Evolutionary conservation across 805 yeast genomes (phyloP), one percentile per base, ranked within the genome.

Genomic region (Yamadazyma olivae): DNA sequence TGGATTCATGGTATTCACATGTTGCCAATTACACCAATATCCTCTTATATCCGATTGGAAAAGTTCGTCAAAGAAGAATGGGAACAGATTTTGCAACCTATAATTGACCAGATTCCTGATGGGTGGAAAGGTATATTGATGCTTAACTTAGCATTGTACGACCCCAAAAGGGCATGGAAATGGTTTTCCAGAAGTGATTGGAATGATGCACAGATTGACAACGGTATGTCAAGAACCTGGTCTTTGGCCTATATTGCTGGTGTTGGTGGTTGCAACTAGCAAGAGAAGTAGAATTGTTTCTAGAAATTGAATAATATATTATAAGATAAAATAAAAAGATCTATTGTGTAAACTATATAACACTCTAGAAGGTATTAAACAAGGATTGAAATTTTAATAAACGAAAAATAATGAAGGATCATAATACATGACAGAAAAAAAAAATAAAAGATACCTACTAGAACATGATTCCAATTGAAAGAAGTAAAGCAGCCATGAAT

Each of bases 151-250:
- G 96, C 95, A 0, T 61, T 90, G 14, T 75, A 60, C 49, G 85
- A 89, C 52, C 90, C 96, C 1, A 47, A 55, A 23, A 21, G 35
- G 8, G 43, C 70, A 1, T 67, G 72, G 72, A 44, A 54, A 24
- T 67, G 71, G 71, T 67, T 67, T 48, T 54, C 80, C 1, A 53
- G 74, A 22, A 47, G 64, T 5, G 64, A 61, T 37, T 89, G 86
- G 71, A 53, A 66, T 30, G 61, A 64, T n/a, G 49, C 56, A 3
- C 73, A 71, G 45, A 74, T 90, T 32, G 97, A 90, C 51, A 76
- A 77, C 39, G 97, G 97, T 2, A 91, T 88, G 71, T 80, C 91
- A 18, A 64, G 80, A 43, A 83, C 96, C 0, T 89, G 96, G 95
- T 81, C 90, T 9, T 65, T 89, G 44, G 79, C 95, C 0, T 85